Conservation (phyloP, 768 basidiomycete species). For the Pleurotus tuoliensis region DNA sequence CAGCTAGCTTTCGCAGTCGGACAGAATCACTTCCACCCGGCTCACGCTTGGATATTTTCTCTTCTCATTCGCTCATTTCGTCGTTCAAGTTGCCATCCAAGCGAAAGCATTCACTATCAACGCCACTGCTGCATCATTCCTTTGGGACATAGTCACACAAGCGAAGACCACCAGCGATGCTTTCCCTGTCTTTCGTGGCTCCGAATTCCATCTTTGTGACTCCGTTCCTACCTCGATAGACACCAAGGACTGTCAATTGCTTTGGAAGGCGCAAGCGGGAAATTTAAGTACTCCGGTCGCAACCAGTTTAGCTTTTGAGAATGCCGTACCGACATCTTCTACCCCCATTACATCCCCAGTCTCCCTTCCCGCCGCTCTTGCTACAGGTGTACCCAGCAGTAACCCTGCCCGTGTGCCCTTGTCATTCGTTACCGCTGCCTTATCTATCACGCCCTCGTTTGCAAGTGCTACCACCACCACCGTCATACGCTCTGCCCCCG, state of each 20-base stretch:
- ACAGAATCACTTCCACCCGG: slow-evolving; percentile 64
- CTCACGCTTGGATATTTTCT: slow-evolving; percentile 62
- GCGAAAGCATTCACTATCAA: slow-evolving; percentile 65
- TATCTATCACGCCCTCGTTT: slow-evolving; percentile 5
- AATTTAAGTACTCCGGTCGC: slow-evolving; percentile 3
- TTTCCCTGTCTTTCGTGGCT: slow-evolving; percentile 45
- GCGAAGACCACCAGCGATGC: slow-evolving; percentile 45
- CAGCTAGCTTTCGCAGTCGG: slow-evolving; percentile 43
- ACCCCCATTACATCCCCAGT: slow-evolving; percentile 3
- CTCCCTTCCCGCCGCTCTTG: background rate
- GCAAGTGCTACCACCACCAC: slow-evolving; percentile 7
- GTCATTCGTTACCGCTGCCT: background rate
- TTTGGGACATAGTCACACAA: slow-evolving; percentile 45
- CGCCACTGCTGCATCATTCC: slow-evolving; percentile 47
- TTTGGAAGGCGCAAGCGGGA: slow-evolving; percentile 38
- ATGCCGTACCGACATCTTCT: slow-evolving; percentile 7
- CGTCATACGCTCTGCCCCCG: background rate
- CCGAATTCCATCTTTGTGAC: slow-evolving; percentile 56
- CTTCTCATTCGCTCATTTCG: slow-evolving; percentile 64
- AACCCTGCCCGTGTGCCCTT: background rate
- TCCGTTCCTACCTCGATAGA: slow-evolving; percentile 42
- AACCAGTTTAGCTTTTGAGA: slow-evolving; percentile 3
- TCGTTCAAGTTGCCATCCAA: slow-evolving; percentile 67
- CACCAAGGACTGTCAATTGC: slow-evolving; percentile 40
- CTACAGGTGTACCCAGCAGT: background rate